Evolutionary conservation across 2,329 filamentous ascomycete genomes (phyloP).

Genomic region (Cordyceps cateniannulata): DNA sequence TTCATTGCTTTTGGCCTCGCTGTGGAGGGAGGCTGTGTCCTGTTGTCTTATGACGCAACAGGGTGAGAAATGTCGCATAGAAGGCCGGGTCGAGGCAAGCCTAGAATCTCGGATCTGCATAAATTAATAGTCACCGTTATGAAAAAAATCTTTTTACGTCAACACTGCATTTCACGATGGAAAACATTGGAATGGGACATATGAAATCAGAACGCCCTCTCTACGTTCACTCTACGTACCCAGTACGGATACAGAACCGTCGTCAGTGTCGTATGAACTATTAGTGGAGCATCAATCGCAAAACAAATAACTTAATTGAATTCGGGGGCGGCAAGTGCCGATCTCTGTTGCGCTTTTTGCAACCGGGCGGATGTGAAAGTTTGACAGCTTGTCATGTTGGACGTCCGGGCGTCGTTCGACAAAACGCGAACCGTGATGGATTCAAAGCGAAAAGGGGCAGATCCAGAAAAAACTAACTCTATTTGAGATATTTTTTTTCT

Average conservation of each 20-base stretch:
- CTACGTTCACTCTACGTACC: too few species aligned
- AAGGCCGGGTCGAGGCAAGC: neutral
- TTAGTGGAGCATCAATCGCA: neutral
- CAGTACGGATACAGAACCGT: neutral
- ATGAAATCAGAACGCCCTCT: neutral
- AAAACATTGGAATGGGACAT: neutral
- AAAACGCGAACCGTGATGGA: too few species aligned
- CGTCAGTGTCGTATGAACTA: neutral
- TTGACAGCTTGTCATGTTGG: too few species aligned
- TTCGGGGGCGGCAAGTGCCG: neutral
- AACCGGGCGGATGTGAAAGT: too few species aligned
- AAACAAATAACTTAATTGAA: neutral
- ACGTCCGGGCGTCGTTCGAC: too few species aligned
- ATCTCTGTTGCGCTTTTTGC: too few species aligned
- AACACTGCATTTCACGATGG: neutral
- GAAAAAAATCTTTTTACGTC: neutral
- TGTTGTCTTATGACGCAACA: neutral
- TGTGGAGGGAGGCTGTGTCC: neutral
- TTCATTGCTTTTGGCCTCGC: neutral
- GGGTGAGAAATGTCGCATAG: neutral
- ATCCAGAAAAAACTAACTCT: too few species aligned
- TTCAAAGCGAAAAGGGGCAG: too few species aligned
- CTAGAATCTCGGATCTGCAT: neutral
- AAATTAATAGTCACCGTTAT: neutral
- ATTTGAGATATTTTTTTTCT: neutral